Evolutionary conservation across 2,329 filamentous ascomycete species (phyloP), one percentile per base, ranked within the genome.

Genomic region (Colletotrichum orchidophilum): DNA sequence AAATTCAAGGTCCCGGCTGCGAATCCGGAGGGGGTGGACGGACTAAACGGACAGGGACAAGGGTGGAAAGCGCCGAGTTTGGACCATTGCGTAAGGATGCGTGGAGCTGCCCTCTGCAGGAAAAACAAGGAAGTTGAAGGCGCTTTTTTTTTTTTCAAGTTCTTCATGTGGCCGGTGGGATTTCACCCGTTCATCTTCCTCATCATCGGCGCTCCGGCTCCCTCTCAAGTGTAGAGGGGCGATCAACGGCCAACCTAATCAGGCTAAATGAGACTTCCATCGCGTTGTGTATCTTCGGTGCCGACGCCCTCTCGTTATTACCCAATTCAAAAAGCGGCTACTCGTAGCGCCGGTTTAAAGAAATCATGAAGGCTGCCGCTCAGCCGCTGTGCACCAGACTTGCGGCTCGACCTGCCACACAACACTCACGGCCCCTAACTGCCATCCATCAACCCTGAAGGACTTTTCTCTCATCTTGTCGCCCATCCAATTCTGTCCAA

Each of bases 61-160:
- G 63, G 57, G 52, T 27, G 29, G 26, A 59, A 59, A 57, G 58
- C 26, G 68, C 68, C 63, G 63, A 63, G 12, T n/a, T 52, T n/a
- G 42, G 57, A 26, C 68, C 52, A 46, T 24, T 21, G 29, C 31
- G 39, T 63, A 21, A 27, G 4, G 39, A 21, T 31, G 68, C 64
- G 42, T 71, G 24, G 68, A 63, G 26, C 31, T 71, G 68, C 68
- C 58, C 7, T 62, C 54, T 42, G 39, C 1, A 18, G 15, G 21
- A n/a, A 27, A 7, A 52, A 31, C 52, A 49, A 35, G 68, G 68
- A 57, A 71, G 64, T 71, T 57, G 64, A 68, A 71, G 68, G 68
- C 68, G 68, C 64, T 24, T 21, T 12, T 33, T 18, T 18, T 2
- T n/a, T 46, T 18, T 57, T 29, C 31, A 21, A 27, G 26, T 50